phyloP scores from a whole-genome alignment of 345 rosid species.

The Combretum micranthum region DNA sequence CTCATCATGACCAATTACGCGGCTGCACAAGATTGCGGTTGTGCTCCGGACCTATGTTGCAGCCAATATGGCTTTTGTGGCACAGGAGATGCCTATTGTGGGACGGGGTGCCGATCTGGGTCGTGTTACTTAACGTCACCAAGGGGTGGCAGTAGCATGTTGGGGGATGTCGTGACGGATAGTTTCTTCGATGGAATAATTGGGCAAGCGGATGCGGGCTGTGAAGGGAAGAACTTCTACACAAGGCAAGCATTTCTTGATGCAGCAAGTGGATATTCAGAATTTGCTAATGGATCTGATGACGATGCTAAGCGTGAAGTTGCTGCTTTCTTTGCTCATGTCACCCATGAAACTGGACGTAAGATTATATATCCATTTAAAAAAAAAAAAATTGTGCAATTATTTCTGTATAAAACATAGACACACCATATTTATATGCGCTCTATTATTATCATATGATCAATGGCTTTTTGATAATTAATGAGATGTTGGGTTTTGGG shows the following conservation, averaged over 20 bases:
- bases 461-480: no score
- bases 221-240: no score
- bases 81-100: slow-evolving; percentile 29
- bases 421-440: not conserved
- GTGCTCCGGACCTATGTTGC: slow-evolving; percentile 33
- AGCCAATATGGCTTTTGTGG: slow-evolving; percentile 35
- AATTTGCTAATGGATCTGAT: slow-evolving; percentile 46
- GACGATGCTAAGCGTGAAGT: slow-evolving; percentile 63
- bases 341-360: slow-evolving; percentile 81
- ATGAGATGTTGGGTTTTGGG: no score
- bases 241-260: no score
- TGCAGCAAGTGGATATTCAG: slow-evolving; percentile 27
- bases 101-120: slow-evolving; percentile 46
- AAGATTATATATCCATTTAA: slow-evolving; percentile 16
- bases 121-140: slow-evolving; percentile 36
- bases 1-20: not conserved
- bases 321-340: slow-evolving; percentile 79
- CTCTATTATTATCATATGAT: no score
- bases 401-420: not conserved
- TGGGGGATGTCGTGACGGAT: slow-evolving; percentile 30
- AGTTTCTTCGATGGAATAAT: no score
- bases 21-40: no score
- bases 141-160: slow-evolving; percentile 16
- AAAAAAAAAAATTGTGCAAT: not conserved
- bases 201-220: no score